These are phyloP conservation scores for Cladosporium sp. DNA, from an alignment of 2,329 filamentous ascomycete genomes.

Conservation along the genomic window DNA sequence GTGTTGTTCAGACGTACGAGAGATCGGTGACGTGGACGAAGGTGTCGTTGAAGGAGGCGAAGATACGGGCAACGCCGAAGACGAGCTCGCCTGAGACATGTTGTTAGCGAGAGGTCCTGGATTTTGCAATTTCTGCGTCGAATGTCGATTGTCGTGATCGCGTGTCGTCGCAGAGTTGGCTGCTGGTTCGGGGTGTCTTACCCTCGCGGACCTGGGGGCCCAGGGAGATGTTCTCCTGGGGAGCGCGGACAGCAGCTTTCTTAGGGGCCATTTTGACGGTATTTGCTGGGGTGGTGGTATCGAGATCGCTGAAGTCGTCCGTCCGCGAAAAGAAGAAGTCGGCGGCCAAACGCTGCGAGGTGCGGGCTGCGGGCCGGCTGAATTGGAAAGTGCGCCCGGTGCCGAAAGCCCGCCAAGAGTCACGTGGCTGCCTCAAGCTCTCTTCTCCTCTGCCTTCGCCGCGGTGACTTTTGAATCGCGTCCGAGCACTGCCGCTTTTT, in stretches of 20 bases:
- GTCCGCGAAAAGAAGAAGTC: constrained; percentile 20
- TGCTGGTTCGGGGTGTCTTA: constrained; percentile 43
- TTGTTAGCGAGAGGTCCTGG: constrained; percentile 30
- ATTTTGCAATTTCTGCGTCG: constrained; percentile 20
- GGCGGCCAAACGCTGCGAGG: neutral
- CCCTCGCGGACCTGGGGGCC: constrained; percentile 96
- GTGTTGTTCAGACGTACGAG: constrained; percentile 43
- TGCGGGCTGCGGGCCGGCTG: constrained; percentile 5
- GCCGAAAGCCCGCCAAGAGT: constrained; percentile 5
- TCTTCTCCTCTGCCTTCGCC: constrained; percentile 4
- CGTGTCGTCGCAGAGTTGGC: constrained; percentile 39
- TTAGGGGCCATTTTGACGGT: constrained; percentile 76
- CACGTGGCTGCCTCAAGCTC: neutral
- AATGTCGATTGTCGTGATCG: constrained; percentile 16
- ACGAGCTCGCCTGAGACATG: constrained; percentile 77
- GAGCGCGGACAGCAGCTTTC: constrained; percentile 78
- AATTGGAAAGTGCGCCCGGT: constrained; percentile 19
- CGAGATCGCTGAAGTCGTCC: constrained; percentile 18
- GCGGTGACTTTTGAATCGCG: constrained; percentile 8
- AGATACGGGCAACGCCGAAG: constrained; percentile 97
- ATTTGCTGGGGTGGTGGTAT: constrained; percentile 33
- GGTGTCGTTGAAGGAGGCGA: constrained; percentile 72
- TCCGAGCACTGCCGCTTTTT: constrained; percentile 21
- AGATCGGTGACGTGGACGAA: constrained; percentile 99
- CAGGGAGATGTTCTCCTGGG: constrained; percentile 95